phyloP scores from a whole-genome alignment of 1,139 yeast genomes.

The Arxiozyma heterogenica region DNA sequence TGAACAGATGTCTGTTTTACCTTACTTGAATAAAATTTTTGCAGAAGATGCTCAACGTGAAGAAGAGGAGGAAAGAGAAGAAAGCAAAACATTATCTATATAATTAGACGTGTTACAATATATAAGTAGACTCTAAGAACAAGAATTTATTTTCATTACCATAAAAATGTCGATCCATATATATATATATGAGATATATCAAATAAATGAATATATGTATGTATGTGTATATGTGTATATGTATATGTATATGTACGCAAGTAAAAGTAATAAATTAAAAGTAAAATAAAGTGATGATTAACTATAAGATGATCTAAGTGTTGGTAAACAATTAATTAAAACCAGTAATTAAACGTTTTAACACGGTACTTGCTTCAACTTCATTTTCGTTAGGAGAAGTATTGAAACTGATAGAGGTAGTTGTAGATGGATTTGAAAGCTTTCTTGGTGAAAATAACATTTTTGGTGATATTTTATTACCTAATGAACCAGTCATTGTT shows the following conservation, averaged over 20 bases:
- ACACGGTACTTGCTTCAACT: slow-evolving; percentile 27
- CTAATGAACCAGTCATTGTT: slow-evolving; percentile 26
- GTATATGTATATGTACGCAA: not conserved
- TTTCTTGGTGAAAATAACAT: slow-evolving; percentile 7
- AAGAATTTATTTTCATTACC: not conserved
- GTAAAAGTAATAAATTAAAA: too few relatives aligned
- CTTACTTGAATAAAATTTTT: slow-evolving; percentile 26
- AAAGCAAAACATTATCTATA: not conserved
- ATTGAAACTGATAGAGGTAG: not conserved
- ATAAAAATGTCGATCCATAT: not conserved
- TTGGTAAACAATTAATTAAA: not conserved
- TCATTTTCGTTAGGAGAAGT: slow-evolving; percentile 3
- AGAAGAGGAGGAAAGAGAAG: slow-evolving; percentile 17
- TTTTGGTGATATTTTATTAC: slow-evolving; percentile 13
- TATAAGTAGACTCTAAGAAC: too few relatives aligned
- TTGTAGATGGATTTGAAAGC: not conserved
- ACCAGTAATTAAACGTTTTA: slow-evolving; percentile 31
- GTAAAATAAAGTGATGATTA: too few relatives aligned
- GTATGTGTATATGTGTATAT: not conserved
- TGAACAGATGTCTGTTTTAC: slow-evolving; percentile 27
- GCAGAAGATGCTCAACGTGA: slow-evolving; percentile 22
- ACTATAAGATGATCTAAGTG: not conserved
- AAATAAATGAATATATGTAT: slow-evolving; percentile 1
- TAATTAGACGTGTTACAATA: not conserved
- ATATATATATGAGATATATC: not conserved